These are phyloP conservation scores for Cladophialophora bantiana DNA, from an alignment of 2,329 filamentous ascomycete species.

Conservation along the genomic window DNA sequence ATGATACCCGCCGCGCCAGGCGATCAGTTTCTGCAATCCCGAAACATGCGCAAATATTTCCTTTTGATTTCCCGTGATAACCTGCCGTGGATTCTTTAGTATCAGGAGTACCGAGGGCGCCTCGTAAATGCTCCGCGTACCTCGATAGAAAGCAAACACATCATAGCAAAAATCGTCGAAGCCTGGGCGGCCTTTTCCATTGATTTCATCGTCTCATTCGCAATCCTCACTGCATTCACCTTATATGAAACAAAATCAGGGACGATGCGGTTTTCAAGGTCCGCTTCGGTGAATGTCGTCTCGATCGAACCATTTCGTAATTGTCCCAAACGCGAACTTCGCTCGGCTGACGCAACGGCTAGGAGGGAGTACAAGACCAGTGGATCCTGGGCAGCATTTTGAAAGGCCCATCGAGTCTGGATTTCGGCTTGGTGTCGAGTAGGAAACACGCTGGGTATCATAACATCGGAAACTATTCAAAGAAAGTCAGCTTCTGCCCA, in stretches of 20 bases:
- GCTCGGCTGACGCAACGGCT: slow-evolving; percentile 25
- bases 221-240: slow-evolving; percentile 27
- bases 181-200: slow-evolving; percentile 30
- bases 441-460: slow-evolving; percentile 28
- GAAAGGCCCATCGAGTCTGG: slow-evolving; percentile 31
- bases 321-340: slow-evolving; percentile 23
- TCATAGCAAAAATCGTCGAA: slow-evolving; percentile 31
- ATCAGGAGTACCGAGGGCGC: background rate
- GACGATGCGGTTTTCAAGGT: slow-evolving; percentile 26
- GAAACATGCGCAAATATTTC: slow-evolving; percentile 30
- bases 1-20: slow-evolving; percentile 29
- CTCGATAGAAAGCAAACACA: slow-evolving; percentile 31
- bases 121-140: slow-evolving; percentile 7
- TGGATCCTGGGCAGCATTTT: slow-evolving; percentile 26
- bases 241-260: slow-evolving; percentile 32
- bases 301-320: slow-evolving; percentile 25
- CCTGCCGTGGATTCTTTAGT: slow-evolving; percentile 10
- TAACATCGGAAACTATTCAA: slow-evolving; percentile 29
- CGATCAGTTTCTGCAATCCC: slow-evolving; percentile 29
- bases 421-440: slow-evolving; percentile 28
- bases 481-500: slow-evolving; percentile 10
- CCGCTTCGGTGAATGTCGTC: slow-evolving; percentile 29
- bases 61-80: slow-evolving; percentile 29
- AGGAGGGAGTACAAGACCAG: slow-evolving; percentile 27
- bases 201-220: slow-evolving; percentile 29